Evolutionary conservation across 306 rosid species (phyloP).

Genomic region (Mimosa pudica): DNA sequence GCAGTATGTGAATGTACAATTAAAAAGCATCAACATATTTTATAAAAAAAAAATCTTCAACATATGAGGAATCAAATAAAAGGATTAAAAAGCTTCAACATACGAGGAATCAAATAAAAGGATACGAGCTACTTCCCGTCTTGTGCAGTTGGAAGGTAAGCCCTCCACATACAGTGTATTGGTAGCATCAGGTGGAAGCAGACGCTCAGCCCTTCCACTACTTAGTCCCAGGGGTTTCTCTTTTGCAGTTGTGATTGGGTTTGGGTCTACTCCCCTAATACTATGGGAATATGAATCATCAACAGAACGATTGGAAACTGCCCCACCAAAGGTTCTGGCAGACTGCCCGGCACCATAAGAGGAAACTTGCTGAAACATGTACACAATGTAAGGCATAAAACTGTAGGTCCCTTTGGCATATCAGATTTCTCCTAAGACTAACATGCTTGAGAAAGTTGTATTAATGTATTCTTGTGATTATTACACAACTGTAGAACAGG

Average conservation of each 20-base stretch:
- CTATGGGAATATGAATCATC: conserved; percentile 65
- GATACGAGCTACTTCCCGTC: conserved; percentile 99
- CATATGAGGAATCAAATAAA: conserved; percentile 21
- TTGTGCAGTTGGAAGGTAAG: conserved; percentile 80
- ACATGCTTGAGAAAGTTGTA: conserved; percentile 26
- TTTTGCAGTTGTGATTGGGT: conserved; percentile 58
- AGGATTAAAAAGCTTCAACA: conserved; percentile 44
- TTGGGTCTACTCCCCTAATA: conserved; percentile 67
- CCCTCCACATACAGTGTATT: conserved; percentile 96
- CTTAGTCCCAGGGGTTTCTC: conserved; percentile 67
- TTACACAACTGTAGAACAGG: not conserved
- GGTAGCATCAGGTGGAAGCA: conserved; percentile 94
- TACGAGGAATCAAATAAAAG: conserved; percentile 38
- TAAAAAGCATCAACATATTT: not conserved
- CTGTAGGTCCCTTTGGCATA: conserved; percentile 14
- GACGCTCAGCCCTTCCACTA: conserved; percentile 69
- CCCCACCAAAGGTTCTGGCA: conserved; percentile 65
- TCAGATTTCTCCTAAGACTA: not conserved
- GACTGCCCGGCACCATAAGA: conserved; percentile 79
- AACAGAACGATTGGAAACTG: conserved; percentile 56
- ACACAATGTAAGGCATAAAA: conserved; percentile 39
- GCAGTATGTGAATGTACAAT: conserved; percentile 19
- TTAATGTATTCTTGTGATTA: conserved; percentile 9
- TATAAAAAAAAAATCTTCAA: not conserved
- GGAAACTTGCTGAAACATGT: conserved; percentile 67